Conservation (phyloP, 768 basidiomycete genomes). For the Rhizopogon vinicolor region DNA sequence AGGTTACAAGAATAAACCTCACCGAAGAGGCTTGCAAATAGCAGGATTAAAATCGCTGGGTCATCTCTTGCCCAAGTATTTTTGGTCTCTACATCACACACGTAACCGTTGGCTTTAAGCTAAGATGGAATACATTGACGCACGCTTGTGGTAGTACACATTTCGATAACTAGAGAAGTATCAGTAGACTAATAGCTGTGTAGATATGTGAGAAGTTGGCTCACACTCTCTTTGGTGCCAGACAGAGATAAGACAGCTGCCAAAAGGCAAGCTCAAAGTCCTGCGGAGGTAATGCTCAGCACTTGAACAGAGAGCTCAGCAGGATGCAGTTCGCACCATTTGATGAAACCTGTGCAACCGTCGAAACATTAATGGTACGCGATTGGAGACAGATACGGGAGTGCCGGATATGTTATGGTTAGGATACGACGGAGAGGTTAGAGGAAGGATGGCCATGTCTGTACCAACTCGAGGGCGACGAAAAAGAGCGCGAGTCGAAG, state of each 20-base stretch:
- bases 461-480: slow-evolving; percentile 12
- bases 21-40: slow-evolving; percentile 77
- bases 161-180: slow-evolving; percentile 69
- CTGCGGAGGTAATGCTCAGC: slow-evolving; percentile 34
- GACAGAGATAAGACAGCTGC: slow-evolving; percentile 92
- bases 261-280: slow-evolving; percentile 97
- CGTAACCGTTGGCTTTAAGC: background rate
- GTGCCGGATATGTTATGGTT: slow-evolving; percentile 12
- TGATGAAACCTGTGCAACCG: slow-evolving; percentile 79
- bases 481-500: slow-evolving; percentile 9
- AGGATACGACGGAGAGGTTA: slow-evolving; percentile 23
- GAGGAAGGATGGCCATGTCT: slow-evolving; percentile 29
- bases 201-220: slow-evolving; percentile 13
- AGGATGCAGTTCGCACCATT: slow-evolving; percentile 52
- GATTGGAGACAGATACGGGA: slow-evolving; percentile 33
- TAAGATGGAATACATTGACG: background rate
- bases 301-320: background rate
- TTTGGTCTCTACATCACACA: slow-evolving; percentile 71
- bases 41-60: slow-evolving; percentile 88
- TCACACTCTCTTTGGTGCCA: slow-evolving; percentile 89
- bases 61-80: slow-evolving; percentile 98
- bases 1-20: background rate
- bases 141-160: slow-evolving; percentile 97
- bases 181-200: slow-evolving; percentile 8
- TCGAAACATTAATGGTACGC: slow-evolving; percentile 77